Base-by-base conservation (phyloP, 192 early-diverging fungal species). In the Nowakowskiella sp. region DNA sequence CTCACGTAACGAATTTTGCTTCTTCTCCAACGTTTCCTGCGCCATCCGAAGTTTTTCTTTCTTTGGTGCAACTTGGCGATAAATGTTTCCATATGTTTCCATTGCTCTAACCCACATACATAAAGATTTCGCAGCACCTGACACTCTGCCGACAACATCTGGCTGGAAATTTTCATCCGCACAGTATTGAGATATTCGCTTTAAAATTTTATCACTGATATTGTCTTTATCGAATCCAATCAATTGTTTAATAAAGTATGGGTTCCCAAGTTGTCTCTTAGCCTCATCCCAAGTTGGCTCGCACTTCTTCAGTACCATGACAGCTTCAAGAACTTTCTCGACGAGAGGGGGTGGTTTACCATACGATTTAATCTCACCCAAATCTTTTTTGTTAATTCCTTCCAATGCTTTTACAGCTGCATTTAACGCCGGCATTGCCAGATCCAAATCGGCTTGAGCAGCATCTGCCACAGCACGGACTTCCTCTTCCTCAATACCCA, bases 221-320 rank as follows among this genome's bases (percentile, higher is more conserved):
- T 80, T 80, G 60, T 80, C 77, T 58, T 80, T 80, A 57, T 80
- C 77, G 50, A 80, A 80, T 46, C 65, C 63, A 32, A 80, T 67
- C 23, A 80, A 57, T 42, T 80, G 74, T 53, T 80, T 80, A 64
- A 80, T 80, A 57, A 80, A 78, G 65, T 80, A 73, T 22, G 78
- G 73, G 47, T 80, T 80, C 57, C 76, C 78, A 32, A 77, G 70
- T 49, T 79, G 75, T 3, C 72, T 45, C 54, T 77, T 77, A 21
- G 74, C 78, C 51, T 80, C 76, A 25, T 78, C 76, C 76, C 78
- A 78, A 8, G 78, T 79, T 6, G 78, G 78, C 49, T 80, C 76
- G 24, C 66, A 68, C 46, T 80, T 80, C 49, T 71, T 75, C 33
- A 80, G 57, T 1, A 80, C 68, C 74, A 77, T 78, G 34, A 80